Percentiles rank a stretch among this genome's conserved stretches.
Conservation (phyloP, 148 eudicot genomes). For the Fallopia convolvulus region DNA sequence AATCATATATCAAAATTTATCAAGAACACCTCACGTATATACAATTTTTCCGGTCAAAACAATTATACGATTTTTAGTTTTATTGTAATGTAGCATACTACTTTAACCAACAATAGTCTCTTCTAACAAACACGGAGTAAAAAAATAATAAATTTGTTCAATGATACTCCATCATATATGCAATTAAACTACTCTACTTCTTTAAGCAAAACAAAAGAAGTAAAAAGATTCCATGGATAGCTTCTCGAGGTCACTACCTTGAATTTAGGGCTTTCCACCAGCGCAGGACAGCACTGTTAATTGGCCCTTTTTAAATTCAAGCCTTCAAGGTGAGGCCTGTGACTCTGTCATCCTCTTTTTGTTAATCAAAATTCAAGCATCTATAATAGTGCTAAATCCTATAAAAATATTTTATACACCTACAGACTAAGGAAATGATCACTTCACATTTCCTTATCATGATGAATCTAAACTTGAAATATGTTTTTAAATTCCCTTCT, state of each 20-base stretch:
- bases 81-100: background rate
- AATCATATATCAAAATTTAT: background rate
- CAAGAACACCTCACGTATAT: background rate
- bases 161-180: too few relatives aligned
- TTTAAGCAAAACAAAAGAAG: background rate
- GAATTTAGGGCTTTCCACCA: background rate
- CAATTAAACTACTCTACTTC: background rate
- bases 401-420: background rate
- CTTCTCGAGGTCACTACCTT: constrained; percentile 2
- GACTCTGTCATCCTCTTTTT: background rate
- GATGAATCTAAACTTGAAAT: background rate
- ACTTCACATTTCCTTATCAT: background rate
- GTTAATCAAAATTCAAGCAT: background rate
- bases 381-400: background rate
- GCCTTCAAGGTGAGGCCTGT: background rate
- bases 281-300: background rate
- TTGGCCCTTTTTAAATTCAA: background rate
- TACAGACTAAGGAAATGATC: background rate
- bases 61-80: too few relatives aligned
- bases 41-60: background rate
- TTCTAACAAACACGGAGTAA: too few relatives aligned
- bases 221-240: constrained; percentile 1
- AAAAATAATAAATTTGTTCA: background rate
- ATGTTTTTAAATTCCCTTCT: background rate
- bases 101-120: background rate